Evolutionary conservation across 345 rosid genomes (phyloP).

Genomic region (Limnanthes douglasii): DNA sequence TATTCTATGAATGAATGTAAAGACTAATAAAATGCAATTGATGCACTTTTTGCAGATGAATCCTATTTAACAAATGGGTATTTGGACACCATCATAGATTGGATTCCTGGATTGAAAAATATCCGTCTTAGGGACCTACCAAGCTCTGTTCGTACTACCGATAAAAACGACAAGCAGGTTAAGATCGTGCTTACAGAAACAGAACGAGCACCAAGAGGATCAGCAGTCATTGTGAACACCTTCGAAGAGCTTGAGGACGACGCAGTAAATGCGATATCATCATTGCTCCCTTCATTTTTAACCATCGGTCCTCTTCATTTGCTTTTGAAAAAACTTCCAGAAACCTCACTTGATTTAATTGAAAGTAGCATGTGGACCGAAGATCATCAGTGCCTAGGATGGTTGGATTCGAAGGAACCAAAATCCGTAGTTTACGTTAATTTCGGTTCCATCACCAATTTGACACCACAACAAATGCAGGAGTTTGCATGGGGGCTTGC

Average conservation of each 20-base stretch:
- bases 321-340: not conserved
- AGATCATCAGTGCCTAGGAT: conserved; percentile 10
- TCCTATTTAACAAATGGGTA: conserved; percentile 15
- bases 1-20: too few relatives aligned
- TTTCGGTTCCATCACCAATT: conserved; percentile 11
- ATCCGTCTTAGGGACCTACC: conserved; percentile 21
- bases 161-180: conserved; percentile 13
- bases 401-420: conserved; percentile 13
- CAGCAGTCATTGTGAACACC: conserved; percentile 22
- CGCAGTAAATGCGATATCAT: conserved; percentile 9
- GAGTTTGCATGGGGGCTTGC: conserved; percentile 43
- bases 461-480: conserved; percentile 11
- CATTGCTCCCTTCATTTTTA: conserved; percentile 13
- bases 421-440: conserved; percentile 11
- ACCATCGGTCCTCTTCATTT: conserved; percentile 12
- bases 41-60: conserved; percentile 15
- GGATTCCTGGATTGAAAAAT: conserved; percentile 23
- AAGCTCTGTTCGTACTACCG: conserved; percentile 17
- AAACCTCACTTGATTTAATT: not conserved
- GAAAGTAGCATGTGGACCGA: conserved; percentile 17
- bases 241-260: conserved; percentile 18
- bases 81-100: conserved; percentile 16
- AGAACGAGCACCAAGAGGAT: conserved; percentile 8
- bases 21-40: too few relatives aligned
- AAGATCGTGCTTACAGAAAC: conserved; percentile 8